These are phyloP conservation scores for Gossypium armourianum DNA, from an alignment of 441 rosid species.

Conservation along the genomic window DNA sequence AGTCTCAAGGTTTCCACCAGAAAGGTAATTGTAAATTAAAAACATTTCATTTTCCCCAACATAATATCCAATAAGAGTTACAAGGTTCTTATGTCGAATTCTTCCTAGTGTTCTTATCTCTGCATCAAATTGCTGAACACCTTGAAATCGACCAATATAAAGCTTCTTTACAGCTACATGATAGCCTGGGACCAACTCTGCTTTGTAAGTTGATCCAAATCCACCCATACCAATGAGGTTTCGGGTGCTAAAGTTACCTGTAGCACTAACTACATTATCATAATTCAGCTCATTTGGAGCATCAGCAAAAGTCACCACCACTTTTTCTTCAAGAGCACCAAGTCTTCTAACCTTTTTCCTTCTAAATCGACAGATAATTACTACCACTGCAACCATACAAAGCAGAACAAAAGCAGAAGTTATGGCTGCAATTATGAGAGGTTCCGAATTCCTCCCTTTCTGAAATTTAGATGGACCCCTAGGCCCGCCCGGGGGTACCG, in stretches of 20 bases:
- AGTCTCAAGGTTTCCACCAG: slow-evolving; percentile 60
- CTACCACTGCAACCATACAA: slow-evolving; percentile 18
- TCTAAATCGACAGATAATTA: slow-evolving; percentile 20
- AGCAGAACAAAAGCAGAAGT: slow-evolving; percentile 32
- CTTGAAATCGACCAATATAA: slow-evolving; percentile 49
- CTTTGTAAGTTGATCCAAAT: slow-evolving; percentile 59
- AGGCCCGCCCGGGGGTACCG: slow-evolving; percentile 14
- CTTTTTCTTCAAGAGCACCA: slow-evolving; percentile 28
- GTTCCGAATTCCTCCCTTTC: slow-evolving; percentile 20
- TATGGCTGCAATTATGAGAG: slow-evolving; percentile 25
- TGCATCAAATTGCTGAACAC: slow-evolving; percentile 56
- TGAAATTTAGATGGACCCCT: slow-evolving; percentile 20
- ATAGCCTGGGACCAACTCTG: slow-evolving; percentile 47
- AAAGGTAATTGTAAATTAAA: slow-evolving; percentile 49
- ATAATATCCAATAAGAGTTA: slow-evolving; percentile 50
- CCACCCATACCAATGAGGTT: slow-evolving; percentile 57
- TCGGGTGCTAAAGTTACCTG: slow-evolving; percentile 42
- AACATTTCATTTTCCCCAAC: slow-evolving; percentile 54
- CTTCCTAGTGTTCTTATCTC: slow-evolving; percentile 54
- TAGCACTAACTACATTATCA: slow-evolving; percentile 42
- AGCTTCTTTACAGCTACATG: slow-evolving; percentile 58
- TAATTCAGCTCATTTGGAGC: slow-evolving; percentile 43
- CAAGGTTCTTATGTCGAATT: slow-evolving; percentile 51
- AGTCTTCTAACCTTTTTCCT: slow-evolving; percentile 24
- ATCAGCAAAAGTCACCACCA: slow-evolving; percentile 44